Base-by-base conservation (phyloP, 1,139 yeast species). In the Geotrichum bryndzae region DNA sequence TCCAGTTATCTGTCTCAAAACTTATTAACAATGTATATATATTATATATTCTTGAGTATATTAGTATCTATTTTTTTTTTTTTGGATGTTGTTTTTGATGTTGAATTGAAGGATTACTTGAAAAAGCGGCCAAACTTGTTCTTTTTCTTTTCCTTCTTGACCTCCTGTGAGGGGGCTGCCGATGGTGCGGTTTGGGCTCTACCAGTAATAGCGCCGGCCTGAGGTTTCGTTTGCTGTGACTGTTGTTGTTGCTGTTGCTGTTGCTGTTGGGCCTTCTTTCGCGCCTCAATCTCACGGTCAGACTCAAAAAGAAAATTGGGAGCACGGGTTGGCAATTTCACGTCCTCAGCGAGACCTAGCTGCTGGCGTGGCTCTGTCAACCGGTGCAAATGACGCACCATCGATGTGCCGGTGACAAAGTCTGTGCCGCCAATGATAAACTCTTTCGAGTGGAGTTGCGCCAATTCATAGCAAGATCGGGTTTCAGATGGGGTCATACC, bases 401-500 rank as follows among this genome's bases (percentile, higher is more conserved):
- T 83, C 58, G 78, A 77, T 15, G 75, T 68, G 0, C 97, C 96
- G 13, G 88, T 84, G 64, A 88, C 74, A 3, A 91, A 76, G 58
- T 87, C 85, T 70, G 89, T 96, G 6, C 96, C 87, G 0, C 99
- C 99, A 64, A 94, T 78, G 65, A 87, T 84, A 38, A 94, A 82
- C 66, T 90, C 97, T 70, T 85, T 86, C 68, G 87, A 84, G 29
- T 57, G 54, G 13, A 25, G 35, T 23, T 57, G 51, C 10, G 62
- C 82, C 57, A 91, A 79, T 67, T 90, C 95, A 68, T 90, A 87
- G 15, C 87, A 85, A 5, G 90, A 81, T 63, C 95, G 82, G 53
- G 88, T 77, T 72, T 95, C 99, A 2, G 92, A 83, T 66, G 87
- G 84, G 0, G 98, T 90, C 51, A 89, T 76, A 11, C 99, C 99